Evolutionary conservation across 1,284 basidiomycete genomes (phyloP), one percentile per base, ranked within the genome.

Genomic region (Microbotryum scabiosae): DNA sequence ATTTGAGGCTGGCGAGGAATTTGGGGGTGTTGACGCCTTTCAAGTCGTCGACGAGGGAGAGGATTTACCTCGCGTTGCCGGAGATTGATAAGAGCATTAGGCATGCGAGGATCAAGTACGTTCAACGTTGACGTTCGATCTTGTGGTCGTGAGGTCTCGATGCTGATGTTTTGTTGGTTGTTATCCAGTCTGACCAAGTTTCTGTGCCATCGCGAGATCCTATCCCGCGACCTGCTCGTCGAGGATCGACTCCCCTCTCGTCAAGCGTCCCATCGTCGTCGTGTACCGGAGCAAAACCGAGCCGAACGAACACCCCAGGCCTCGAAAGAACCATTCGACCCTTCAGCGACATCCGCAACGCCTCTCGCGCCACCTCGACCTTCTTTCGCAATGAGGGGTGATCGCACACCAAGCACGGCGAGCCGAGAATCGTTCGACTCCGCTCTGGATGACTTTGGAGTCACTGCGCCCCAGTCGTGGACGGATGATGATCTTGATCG

Each of bases 11-110:
- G 46, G 83, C 87, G 21, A 84, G 86, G 48, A 93, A 92, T 70
- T 79, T 96, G n/a, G 85, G 85, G 2, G 82, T 87, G 54, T 79
- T 96, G 52, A 87, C 89, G 9, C 90, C 93, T 2, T 93, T 97
- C 74, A 88, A 87, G 71, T 82, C 82, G 56, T 78, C 85, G 6
- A 92, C 90, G 2, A 83, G 90, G 51, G 87, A 89, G 64, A 81
- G 85, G 51, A 79, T 97, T 43, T 77, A 83, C 28, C 69, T 76
- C 30, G 79, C 84, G 5, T 78, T 91, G 20, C 83, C 85, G 64
- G 78, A 76, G n/a, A 77, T 87, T 5, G 82, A 86, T 9, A 83
- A 81, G 68, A 81, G 82, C 47, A 78, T 96, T 61, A 82, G 82
- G 67, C 78, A 81, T 62, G 77, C 83, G 54, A 82, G 90, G 49